Percentiles rank a stretch among this genome's conserved stretches.
phyloP scores from a whole-genome alignment of 73 alveolate species.

The Paramecium caudatum region DNA sequence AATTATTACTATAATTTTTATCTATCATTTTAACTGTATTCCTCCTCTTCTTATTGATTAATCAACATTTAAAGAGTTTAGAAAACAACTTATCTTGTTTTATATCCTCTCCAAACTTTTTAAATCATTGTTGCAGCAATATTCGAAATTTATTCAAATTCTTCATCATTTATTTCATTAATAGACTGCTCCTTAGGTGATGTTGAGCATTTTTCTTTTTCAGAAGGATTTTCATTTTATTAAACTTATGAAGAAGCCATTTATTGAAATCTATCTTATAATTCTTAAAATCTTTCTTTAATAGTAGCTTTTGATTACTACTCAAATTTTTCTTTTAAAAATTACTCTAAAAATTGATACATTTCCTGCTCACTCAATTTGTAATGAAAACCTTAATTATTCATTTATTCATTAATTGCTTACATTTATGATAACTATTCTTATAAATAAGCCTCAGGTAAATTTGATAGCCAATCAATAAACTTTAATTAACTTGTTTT shows the following conservation, averaged over 20 bases:
- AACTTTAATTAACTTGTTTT: constrained; percentile 32
- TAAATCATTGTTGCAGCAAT: constrained; percentile 73
- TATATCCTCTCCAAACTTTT: constrained; percentile 75
- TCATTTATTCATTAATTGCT: constrained; percentile 52
- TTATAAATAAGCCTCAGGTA: constrained; percentile 59
- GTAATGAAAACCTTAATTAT: constrained; percentile 25
- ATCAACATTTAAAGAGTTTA: constrained; percentile 19
- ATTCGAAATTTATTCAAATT: constrained; percentile 54
- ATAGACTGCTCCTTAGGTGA: constrained; percentile 15
- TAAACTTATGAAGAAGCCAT: not conserved
- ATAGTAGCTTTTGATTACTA: constrained; percentile 32
- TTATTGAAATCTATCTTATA: constrained; percentile 22
- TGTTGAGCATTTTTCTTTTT: constrained; percentile 1
- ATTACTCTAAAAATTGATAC: constrained; percentile 62
- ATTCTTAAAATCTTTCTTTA: constrained; percentile 44
- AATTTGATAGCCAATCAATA: constrained; percentile 37
- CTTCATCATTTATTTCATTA: constrained; percentile 35
- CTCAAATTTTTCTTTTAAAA: constrained; percentile 46
- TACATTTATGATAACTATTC: constrained; percentile 37
- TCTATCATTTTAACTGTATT: not conserved
- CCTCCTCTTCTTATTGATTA: constrained; percentile 63
- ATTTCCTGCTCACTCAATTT: constrained; percentile 38
- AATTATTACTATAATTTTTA: not conserved
- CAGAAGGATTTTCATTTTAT: not conserved
- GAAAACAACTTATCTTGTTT: constrained; percentile 62